Conservation (phyloP, 2,329 filamentous ascomycete genomes). For the Hansfordia pulvinata region DNA sequence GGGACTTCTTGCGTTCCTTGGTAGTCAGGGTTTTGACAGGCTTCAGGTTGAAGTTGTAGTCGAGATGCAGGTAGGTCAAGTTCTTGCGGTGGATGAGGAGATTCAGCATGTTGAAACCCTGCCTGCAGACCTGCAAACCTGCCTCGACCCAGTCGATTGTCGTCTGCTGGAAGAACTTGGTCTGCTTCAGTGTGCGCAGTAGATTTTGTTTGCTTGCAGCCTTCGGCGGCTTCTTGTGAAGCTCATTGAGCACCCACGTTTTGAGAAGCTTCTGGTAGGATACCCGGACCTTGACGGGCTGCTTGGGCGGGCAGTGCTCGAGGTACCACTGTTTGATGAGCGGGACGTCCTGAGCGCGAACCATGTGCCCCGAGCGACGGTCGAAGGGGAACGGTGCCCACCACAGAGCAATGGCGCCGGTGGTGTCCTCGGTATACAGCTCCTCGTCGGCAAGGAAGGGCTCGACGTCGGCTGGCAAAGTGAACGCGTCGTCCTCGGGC, state of each 20-base stretch:
- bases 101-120: constrained; percentile 99
- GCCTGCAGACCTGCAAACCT: constrained; percentile 91
- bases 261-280: constrained; percentile 98
- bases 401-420: constrained; percentile 87
- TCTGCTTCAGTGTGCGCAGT: constrained; percentile 79
- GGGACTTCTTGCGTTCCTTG: constrained; percentile 98
- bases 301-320: constrained; percentile 76
- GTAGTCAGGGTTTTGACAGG: constrained; percentile 97
- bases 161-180: constrained; percentile 99
- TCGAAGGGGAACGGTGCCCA: constrained; percentile 98
- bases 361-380: constrained; percentile 86
- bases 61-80: constrained; percentile 91
- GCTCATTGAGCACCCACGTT: constrained; percentile 88
- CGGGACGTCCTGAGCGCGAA: constrained; percentile 91
- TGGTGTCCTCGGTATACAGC: constrained; percentile 77
- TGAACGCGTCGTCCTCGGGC: constrained; percentile 69
- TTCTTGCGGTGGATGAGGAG: constrained; percentile 97
- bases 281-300: constrained; percentile 92
- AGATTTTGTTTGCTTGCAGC: constrained; percentile 90
- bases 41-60: constrained; percentile 99
- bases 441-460: constrained; percentile 87
- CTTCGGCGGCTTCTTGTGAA: constrained; percentile 93
- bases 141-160: constrained; percentile 99
- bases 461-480: constrained; percentile 64
- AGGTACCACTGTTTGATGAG: constrained; percentile 98